Conservation (phyloP, 2,329 filamentous ascomycete genomes). For the Fusarium staphyleae region DNA sequence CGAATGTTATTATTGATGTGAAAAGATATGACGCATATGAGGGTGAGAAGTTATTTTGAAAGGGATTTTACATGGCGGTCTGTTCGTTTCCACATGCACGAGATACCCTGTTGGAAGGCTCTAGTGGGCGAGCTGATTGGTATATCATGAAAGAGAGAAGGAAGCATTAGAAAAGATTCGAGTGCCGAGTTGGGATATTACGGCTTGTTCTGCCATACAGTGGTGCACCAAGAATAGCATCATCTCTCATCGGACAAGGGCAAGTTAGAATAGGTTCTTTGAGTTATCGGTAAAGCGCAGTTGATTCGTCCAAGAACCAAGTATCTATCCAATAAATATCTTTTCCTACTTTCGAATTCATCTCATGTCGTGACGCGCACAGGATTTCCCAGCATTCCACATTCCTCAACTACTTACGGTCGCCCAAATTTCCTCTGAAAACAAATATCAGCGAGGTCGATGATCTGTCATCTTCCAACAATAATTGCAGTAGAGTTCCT, state of each 20-base stretch:
- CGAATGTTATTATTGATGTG: slow-evolving; percentile 10
- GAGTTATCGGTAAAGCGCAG: slow-evolving; percentile 1
- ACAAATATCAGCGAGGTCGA: background rate
- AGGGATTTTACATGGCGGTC: slow-evolving; percentile 32
- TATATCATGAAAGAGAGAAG: slow-evolving; percentile 7
- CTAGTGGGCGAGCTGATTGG: slow-evolving; percentile 23
- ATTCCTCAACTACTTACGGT: background rate
- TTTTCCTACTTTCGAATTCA: background rate
- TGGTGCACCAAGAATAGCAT: background rate
- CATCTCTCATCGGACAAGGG: background rate
- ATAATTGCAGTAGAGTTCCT: background rate
- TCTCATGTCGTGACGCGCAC: background rate
- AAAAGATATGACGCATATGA: slow-evolving; percentile 25
- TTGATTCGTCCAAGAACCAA: slow-evolving; percentile 5
- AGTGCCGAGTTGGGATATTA: background rate
- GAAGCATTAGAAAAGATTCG: slow-evolving; percentile 1
- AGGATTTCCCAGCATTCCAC: background rate
- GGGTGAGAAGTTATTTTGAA: slow-evolving; percentile 18
- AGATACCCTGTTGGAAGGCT: slow-evolving; percentile 42
- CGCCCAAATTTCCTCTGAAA: background rate
- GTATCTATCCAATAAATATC: slow-evolving; percentile 27
- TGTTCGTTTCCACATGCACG: slow-evolving; percentile 42
- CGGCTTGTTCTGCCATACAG: slow-evolving; percentile 2
- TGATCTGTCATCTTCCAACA: background rate
- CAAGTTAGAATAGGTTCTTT: slow-evolving; percentile 5